Conservation (phyloP, 2,329 filamentous ascomycete species). For the Fusarium concolor region DNA sequence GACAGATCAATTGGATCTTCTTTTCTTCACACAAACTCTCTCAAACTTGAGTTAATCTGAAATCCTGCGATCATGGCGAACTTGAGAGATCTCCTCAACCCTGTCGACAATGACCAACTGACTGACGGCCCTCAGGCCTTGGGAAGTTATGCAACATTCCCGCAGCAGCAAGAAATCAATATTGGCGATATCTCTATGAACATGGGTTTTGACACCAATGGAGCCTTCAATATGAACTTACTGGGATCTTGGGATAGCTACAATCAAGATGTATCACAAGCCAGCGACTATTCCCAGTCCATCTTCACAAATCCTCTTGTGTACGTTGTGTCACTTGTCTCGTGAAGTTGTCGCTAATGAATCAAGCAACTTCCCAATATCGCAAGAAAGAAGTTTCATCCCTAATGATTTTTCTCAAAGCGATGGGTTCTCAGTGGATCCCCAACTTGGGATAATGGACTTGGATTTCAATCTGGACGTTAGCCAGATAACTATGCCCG, state of each 20-base stretch:
- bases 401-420: not conserved
- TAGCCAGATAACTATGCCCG: not conserved
- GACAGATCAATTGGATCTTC: not conserved
- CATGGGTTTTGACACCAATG: not conserved
- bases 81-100: constrained; percentile 2
- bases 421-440: not conserved
- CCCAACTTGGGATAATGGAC: not conserved
- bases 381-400: not conserved
- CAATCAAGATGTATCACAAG: not conserved
- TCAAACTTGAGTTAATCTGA: not conserved
- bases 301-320: not conserved
- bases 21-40: not conserved
- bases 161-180: fast-evolving
- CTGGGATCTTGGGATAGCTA: not conserved
- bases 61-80: not conserved
- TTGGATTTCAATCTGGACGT: not conserved
- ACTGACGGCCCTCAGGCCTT: fast-evolving
- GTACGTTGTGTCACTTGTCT: not conserved
- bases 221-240: fast-evolving
- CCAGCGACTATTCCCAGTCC: not conserved
- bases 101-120: not conserved
- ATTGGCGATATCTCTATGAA: fast-evolving
- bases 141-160: fast-evolving
- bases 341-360: not conserved
- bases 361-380: not conserved